Conservation (phyloP, 768 basidiomycete genomes). For the Pisolithus sp. region DNA sequence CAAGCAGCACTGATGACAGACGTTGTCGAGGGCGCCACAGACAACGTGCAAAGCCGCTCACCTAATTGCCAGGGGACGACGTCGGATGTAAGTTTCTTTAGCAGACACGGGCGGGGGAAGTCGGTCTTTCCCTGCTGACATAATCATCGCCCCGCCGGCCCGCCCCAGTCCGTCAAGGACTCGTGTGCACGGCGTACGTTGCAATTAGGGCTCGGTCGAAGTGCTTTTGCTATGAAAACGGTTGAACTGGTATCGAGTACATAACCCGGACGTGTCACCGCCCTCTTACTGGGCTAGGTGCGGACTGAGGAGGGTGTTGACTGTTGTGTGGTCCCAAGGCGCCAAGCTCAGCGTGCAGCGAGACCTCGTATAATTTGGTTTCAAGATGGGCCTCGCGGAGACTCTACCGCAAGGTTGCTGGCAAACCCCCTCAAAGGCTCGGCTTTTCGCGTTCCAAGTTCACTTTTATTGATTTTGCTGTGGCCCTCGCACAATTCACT, state of each 20-base stretch:
- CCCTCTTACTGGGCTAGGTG: neutral
- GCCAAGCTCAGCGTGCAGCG: neutral
- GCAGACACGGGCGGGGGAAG: slow-evolving; percentile 16
- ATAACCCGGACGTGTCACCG: too few relatives aligned
- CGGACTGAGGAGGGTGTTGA: neutral
- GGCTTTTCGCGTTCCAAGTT: neutral
- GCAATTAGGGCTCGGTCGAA: neutral
- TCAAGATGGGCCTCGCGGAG: neutral
- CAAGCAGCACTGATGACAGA: slow-evolving; percentile 11
- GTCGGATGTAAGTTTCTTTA: slow-evolving; percentile 3
- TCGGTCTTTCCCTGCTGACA: slow-evolving; percentile 25
- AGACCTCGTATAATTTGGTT: neutral
- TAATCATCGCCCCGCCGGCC: slow-evolving; percentile 13
- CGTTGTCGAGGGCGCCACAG: neutral
- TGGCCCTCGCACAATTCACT: neutral
- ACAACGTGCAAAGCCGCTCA: slow-evolving; percentile 2
- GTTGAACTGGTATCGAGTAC: neutral
- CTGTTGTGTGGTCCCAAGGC: neutral
- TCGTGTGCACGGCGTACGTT: neutral
- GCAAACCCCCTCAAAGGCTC: neutral
- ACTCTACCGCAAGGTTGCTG: neutral
- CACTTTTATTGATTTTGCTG: neutral
- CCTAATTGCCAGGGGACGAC: slow-evolving; percentile 3
- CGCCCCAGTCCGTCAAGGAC: neutral
- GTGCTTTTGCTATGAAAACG: neutral